These are phyloP conservation scores for Geotrichum macrosporum DNA, from an alignment of 1,139 yeast genomes.

Conservation along the genomic window DNA sequence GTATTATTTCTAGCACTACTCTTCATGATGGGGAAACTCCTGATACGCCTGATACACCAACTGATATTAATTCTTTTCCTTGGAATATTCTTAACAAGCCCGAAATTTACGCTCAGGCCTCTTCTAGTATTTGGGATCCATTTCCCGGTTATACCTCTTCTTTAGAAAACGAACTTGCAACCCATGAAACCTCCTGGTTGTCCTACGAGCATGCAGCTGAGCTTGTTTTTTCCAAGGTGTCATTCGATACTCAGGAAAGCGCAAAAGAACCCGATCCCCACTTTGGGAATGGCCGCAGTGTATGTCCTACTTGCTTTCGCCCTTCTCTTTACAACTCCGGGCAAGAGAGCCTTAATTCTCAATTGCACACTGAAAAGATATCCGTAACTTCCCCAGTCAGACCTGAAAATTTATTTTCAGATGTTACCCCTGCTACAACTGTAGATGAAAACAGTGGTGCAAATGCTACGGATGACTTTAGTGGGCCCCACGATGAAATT, in stretches of 20 bases:
- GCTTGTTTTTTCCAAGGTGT: neutral
- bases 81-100: neutral
- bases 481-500: neutral
- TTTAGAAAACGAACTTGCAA: neutral
- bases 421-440: neutral
- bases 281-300: neutral
- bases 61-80: neutral
- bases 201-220: constrained; percentile 1
- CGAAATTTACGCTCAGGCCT: neutral
- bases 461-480: neutral
- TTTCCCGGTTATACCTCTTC: neutral
- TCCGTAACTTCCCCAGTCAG: neutral
- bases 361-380: too few relatives aligned
- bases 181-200: neutral
- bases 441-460: neutral
- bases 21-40: neutral
- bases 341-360: too few relatives aligned
- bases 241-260: neutral
- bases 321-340: neutral
- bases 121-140: constrained; percentile 1
- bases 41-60: neutral
- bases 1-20: neutral
- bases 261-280: neutral
- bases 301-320: neutral
- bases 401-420: neutral